Evolutionary conservation across 176 grass and related monocot genomes (phyloP).

Genomic region (Otatea glauca): DNA sequence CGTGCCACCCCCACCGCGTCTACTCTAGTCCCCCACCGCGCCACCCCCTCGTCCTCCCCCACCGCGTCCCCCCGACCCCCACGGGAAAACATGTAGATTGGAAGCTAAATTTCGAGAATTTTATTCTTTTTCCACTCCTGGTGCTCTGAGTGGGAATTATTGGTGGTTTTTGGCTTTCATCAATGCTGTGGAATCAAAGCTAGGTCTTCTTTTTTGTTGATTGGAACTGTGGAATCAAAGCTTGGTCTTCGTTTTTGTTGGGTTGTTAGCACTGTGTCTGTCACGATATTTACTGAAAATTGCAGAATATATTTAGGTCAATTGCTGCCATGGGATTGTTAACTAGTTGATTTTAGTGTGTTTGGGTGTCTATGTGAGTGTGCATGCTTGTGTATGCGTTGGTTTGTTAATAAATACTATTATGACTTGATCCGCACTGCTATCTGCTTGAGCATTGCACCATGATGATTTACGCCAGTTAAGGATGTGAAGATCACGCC

Average conservation of each 20-base stretch:
- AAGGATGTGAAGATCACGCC: too few species aligned
- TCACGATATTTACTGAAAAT: slow-evolving; percentile 25
- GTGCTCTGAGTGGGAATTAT: slow-evolving; percentile 38
- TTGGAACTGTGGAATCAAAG: slow-evolving; percentile 40
- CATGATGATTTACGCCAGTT: too few species aligned
- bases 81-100: too few species aligned
- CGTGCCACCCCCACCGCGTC: too few species aligned
- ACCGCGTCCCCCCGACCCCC: too few species aligned
- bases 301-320: neutral
- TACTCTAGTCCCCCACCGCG: too few species aligned
- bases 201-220: neutral
- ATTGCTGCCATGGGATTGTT: slow-evolving; percentile 32
- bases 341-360: slow-evolving; percentile 19
- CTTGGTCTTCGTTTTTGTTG: slow-evolving; percentile 23
- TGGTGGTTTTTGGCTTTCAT: slow-evolving; percentile 26
- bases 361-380: slow-evolving; percentile 1
- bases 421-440: neutral
- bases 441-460: slow-evolving; percentile 37
- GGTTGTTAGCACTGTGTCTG: slow-evolving; percentile 39
- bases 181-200: slow-evolving; percentile 4
- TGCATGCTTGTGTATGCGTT: slow-evolving; percentile 13
- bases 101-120: slow-evolving; percentile 42
- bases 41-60: too few species aligned
- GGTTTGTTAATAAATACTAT: slow-evolving; percentile 34
- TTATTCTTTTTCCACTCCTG: neutral